Percentiles rank a stretch among this genome's conserved stretches.
phyloP scores from a whole-genome alignment of 352 stramenopile genomes.

The Globisporangium middletonii region DNA sequence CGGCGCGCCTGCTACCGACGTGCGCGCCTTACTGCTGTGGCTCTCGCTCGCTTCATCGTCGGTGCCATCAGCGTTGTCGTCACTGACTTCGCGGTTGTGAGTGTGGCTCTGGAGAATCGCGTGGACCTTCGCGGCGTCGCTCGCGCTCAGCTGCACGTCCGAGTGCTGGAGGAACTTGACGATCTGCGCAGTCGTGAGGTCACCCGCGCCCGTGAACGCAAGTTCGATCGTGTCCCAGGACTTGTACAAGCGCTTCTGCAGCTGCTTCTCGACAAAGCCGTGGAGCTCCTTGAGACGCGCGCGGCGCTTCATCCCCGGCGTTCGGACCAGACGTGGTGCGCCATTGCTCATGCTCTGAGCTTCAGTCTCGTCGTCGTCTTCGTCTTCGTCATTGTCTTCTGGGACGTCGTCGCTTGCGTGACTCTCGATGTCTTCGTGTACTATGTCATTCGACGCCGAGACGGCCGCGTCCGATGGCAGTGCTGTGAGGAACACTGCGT shows the following conservation, averaged over 20 bases:
- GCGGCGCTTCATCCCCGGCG: constrained; percentile 42
- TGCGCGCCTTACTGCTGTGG: no score
- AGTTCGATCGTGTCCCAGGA: constrained; percentile 74
- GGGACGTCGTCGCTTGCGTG: constrained; percentile 7
- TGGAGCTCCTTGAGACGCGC: constrained; percentile 57
- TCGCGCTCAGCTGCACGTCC: constrained; percentile 51
- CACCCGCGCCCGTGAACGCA: constrained; percentile 51
- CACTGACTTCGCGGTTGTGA: no score
- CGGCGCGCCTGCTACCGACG: no score
- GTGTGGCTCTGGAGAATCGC: constrained; percentile 49
- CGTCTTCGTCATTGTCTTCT: constrained; percentile 17
- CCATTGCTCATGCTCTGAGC: not conserved
- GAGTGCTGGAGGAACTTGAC: constrained; percentile 68
- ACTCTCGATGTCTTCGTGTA: not conserved
- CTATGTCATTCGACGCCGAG: not conserved
- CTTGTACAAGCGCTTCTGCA: constrained; percentile 60
- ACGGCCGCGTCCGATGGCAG: constrained; percentile 3
- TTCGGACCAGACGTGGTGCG: not conserved
- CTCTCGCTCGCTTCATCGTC: constrained; percentile 9
- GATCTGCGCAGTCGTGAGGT: constrained; percentile 61
- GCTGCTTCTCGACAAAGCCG: constrained; percentile 51
- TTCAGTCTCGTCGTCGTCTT: constrained; percentile 8
- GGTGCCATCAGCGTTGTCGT: not conserved
- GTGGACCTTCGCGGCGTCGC: constrained; percentile 52
- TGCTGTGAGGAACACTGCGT: constrained; percentile 17